These are phyloP conservation scores for Fusarium sp. DNA, from an alignment of 2,329 filamentous ascomycete species.

Conservation along the genomic window DNA sequence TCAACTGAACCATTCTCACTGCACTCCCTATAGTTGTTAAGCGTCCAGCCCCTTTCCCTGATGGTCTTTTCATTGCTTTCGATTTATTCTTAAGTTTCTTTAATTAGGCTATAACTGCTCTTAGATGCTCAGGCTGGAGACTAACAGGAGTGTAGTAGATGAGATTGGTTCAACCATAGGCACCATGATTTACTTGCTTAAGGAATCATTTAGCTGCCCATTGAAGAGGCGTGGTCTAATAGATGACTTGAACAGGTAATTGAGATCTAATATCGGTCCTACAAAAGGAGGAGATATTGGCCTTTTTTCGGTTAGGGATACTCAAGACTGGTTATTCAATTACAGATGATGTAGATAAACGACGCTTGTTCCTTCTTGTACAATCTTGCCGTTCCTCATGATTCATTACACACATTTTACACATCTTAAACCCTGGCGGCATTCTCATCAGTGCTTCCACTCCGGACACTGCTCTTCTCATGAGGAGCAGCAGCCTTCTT, in stretches of 20 bases:
- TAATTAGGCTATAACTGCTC: not conserved
- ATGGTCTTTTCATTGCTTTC: too few relatives aligned
- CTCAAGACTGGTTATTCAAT: not conserved
- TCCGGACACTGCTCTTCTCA: slow-evolving; percentile 25
- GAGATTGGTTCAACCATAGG: too few relatives aligned
- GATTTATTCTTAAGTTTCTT: not conserved
- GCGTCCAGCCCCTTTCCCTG: too few relatives aligned
- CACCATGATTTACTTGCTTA: not conserved
- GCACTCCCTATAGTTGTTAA: not conserved
- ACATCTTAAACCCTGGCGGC: not conserved
- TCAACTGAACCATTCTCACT: not conserved
- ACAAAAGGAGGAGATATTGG: too few relatives aligned
- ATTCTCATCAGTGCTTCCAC: slow-evolving; percentile 23
- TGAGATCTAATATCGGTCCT: too few relatives aligned
- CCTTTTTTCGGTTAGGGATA: not conserved
- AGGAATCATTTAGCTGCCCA: not conserved
- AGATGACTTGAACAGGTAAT: not conserved
- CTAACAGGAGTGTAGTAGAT: not conserved
- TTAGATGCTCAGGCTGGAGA: not conserved
- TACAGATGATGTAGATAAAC: not conserved
- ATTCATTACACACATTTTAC: not conserved
- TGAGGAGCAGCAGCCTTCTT: slow-evolving; percentile 17
- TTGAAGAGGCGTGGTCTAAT: not conserved
- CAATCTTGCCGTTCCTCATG: not conserved
- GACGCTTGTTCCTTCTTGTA: not conserved